Conservation (phyloP, 768 basidiomycete species). For the Mycena sanguinolenta region DNA sequence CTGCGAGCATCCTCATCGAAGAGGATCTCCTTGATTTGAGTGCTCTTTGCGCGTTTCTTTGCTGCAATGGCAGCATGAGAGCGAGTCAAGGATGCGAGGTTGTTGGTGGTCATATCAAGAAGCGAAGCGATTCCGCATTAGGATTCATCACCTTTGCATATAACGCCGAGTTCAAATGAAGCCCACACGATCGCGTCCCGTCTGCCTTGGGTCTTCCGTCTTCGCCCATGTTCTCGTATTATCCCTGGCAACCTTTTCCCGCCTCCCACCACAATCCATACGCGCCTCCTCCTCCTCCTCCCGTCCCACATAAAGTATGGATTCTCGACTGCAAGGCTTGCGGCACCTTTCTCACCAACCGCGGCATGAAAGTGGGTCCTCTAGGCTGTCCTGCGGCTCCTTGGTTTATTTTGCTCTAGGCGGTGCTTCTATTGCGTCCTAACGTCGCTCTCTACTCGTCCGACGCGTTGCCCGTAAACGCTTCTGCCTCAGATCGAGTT, state of each 20-base stretch:
- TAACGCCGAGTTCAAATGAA: neutral
- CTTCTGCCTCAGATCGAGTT: conserved; percentile 69
- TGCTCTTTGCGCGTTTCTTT: conserved; percentile 74
- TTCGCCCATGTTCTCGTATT: conserved; percentile 43
- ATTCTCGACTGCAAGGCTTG: conserved; percentile 84
- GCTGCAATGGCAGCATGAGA: conserved; percentile 74
- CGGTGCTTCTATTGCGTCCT: conserved; percentile 85
- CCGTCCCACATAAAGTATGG: conserved; percentile 81
- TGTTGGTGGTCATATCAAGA: conserved; percentile 37
- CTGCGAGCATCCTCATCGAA: conserved; percentile 91
- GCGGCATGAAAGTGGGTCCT: conserved; percentile 81
- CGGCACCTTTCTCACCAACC: conserved; percentile 81
- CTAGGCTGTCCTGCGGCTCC: conserved; percentile 3
- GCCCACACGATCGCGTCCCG: conserved; percentile 24
- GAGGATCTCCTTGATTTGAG: conserved; percentile 82
- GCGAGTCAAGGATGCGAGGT: conserved; percentile 70
- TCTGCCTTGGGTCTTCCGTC: too few species aligned
- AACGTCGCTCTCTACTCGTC: conserved; percentile 87
- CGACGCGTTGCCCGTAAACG: conserved; percentile 83
- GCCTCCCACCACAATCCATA: conserved; percentile 55
- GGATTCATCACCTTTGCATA: neutral
- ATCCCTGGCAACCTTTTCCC: conserved; percentile 52
- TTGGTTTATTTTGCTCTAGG: conserved; percentile 57
- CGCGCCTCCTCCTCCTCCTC: conserved; percentile 53
- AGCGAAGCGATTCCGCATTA: neutral